Conservation (phyloP, 257 asterid genomes). For the Knoxia roxburghii region DNA sequence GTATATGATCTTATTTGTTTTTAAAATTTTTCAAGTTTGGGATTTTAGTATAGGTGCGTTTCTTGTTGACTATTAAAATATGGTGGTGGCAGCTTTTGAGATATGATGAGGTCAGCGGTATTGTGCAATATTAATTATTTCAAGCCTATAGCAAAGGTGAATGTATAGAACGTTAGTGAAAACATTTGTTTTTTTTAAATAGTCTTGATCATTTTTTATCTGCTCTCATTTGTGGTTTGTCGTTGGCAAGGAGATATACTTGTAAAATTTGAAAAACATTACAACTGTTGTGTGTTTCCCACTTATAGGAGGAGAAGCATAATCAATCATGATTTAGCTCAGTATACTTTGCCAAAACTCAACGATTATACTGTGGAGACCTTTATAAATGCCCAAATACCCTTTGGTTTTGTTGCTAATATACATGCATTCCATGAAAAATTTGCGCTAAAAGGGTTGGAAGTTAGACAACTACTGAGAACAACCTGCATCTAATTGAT, state of each 20-base stretch:
- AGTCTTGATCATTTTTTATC: background rate
- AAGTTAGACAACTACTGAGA: background rate
- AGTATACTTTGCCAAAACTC: background rate
- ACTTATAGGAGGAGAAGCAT: conserved; percentile 9
- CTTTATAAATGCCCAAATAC: background rate
- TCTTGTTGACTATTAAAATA: conserved; percentile 37
- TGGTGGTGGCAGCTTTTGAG: conserved; percentile 76
- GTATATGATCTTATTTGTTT: conserved; percentile 5
- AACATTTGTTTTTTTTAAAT: background rate
- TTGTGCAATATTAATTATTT: conserved; percentile 92
- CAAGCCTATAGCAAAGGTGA: conserved; percentile 73
- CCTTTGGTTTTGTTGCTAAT: no score
- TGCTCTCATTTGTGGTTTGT: background rate
- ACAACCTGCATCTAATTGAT: background rate
- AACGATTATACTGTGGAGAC: background rate
- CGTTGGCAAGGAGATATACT: background rate
- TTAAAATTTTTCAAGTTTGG: conserved; percentile 12
- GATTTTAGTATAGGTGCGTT: conserved; percentile 15
- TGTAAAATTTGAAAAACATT: background rate
- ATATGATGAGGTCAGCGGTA: conserved; percentile 90
- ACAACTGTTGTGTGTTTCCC: background rate
- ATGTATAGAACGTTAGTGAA: conserved; percentile 33
- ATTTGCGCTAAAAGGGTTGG: background rate
- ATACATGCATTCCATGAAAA: background rate
- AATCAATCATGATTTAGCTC: background rate